These are phyloP conservation scores for Pyracantha coccinea DNA, from an alignment of 331 rosid genomes.

Conservation along the genomic window DNA sequence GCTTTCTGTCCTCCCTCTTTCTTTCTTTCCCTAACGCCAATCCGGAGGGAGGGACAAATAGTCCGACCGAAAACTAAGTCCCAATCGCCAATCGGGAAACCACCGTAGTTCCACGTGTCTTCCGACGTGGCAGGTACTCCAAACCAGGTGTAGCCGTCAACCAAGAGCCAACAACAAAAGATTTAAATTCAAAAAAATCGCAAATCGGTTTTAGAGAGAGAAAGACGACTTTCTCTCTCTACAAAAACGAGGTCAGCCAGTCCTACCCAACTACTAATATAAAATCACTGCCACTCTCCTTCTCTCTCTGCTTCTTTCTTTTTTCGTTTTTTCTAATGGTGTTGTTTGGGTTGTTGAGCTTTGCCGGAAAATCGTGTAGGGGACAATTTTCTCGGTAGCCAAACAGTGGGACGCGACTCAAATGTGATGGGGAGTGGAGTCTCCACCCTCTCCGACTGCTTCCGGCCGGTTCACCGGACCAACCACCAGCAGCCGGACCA, in stretches of 20 bases:
- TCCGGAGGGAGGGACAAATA: neutral
- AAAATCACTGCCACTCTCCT: neutral
- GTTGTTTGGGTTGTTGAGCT: constrained; percentile 17
- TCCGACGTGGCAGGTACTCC: constrained; percentile 35
- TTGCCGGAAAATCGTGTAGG: constrained; percentile 38
- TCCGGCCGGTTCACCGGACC: constrained; percentile 43
- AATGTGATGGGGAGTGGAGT: constrained; percentile 95
- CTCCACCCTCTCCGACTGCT: constrained; percentile 61
- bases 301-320: neutral
- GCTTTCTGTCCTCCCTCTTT: neutral
- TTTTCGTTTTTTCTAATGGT: neutral
- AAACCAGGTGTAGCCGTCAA: constrained; percentile 48
- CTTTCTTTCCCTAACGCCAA: neutral
- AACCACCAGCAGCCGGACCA: constrained; percentile 17
- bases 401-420: constrained; percentile 37
- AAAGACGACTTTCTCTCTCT: constrained; percentile 7
- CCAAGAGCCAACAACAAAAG: constrained; percentile 27
- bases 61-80: neutral
- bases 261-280: constrained; percentile 12
- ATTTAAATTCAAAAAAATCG: neutral
- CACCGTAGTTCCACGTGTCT: constrained; percentile 21
- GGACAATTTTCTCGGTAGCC: constrained; percentile 28
- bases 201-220: neutral
- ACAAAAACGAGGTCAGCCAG: constrained; percentile 23
- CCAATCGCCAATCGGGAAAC: neutral